Percentiles rank a stretch among this genome's conserved stretches.
Conservation (phyloP, 495 filamentous ascomycete species). For the Chaetomium fimeti region DNA sequence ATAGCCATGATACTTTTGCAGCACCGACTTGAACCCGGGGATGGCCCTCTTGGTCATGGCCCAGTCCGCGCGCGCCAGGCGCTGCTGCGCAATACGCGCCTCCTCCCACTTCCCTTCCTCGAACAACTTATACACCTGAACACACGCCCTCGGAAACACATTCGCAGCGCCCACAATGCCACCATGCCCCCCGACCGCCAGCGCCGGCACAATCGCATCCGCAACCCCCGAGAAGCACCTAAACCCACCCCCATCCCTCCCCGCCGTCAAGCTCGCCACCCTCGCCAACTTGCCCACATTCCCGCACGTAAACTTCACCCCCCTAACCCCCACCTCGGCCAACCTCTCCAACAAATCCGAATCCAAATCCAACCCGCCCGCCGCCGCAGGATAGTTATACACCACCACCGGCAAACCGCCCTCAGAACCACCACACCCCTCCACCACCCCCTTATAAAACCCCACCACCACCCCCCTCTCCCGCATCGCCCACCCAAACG, state of each 20-base stretch:
- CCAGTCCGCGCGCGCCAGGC: slow-evolving; percentile 10
- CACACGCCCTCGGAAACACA: slow-evolving; percentile 8
- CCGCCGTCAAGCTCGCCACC: not conserved
- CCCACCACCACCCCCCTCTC: not conserved
- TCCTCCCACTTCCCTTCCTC: slow-evolving; percentile 1
- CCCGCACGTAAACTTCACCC: slow-evolving; percentile 10
- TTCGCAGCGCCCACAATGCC: slow-evolving; percentile 8
- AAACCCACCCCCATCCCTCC: not conserved
- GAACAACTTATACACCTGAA: not conserved
- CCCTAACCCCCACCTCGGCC: not conserved
- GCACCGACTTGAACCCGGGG: slow-evolving; percentile 5
- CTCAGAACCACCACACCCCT: not conserved
- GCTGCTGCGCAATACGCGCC: not conserved
- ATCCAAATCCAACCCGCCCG: slow-evolving; percentile 1
- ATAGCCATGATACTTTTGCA: slow-evolving; percentile 8
- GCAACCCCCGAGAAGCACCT: not conserved
- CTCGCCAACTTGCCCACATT: slow-evolving; percentile 7
- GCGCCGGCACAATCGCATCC: not conserved
- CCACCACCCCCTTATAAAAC: not conserved
- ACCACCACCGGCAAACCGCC: not conserved
- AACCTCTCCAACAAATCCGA: slow-evolving; percentile 5
- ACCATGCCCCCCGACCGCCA: not conserved
- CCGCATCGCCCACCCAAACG: not conserved
- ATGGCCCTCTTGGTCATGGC: slow-evolving; percentile 7
- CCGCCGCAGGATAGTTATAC: slow-evolving; percentile 10